Conservation (phyloP, 2,329 filamentous ascomycete genomes). For the Scedosporium apiospermum region DNA sequence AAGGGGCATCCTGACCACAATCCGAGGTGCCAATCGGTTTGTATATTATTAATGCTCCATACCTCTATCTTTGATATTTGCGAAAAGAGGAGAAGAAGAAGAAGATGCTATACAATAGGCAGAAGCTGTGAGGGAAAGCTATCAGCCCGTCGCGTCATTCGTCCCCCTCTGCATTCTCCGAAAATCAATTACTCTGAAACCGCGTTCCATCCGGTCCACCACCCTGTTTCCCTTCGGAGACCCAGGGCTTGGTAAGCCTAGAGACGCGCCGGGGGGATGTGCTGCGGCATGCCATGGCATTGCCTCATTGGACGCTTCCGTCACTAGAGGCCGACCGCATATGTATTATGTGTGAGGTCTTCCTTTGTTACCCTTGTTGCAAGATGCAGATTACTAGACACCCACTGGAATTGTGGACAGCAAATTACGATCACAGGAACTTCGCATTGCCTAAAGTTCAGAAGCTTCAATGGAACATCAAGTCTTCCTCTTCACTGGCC, state of each 20-base stretch:
- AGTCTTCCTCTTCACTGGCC: neutral
- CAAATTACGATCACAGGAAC: neutral
- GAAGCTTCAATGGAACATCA: neutral
- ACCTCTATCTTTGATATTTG: too few relatives aligned
- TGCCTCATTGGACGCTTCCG: neutral
- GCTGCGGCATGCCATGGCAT: conserved; percentile 1
- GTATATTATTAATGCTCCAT: too few relatives aligned
- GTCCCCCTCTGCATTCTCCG: too few relatives aligned
- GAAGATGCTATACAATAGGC: too few relatives aligned
- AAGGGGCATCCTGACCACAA: too few relatives aligned
- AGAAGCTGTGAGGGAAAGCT: too few relatives aligned
- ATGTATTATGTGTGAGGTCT: neutral
- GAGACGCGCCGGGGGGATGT: neutral
- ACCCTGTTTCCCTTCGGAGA: neutral
- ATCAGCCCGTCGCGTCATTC: too few relatives aligned
- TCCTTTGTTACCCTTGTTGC: neutral
- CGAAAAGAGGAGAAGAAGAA: too few relatives aligned
- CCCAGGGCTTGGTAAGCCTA: neutral
- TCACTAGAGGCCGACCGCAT: neutral
- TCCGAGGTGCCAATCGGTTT: too few relatives aligned
- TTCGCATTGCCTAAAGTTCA: neutral
- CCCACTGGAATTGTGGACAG: neutral
- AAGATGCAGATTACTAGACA: neutral
- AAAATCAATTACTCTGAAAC: neutral
- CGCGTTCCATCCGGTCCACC: neutral